Evolutionary conservation across 2,329 filamentous ascomycete species (phyloP).

Genomic region (Septoria petroselini): DNA sequence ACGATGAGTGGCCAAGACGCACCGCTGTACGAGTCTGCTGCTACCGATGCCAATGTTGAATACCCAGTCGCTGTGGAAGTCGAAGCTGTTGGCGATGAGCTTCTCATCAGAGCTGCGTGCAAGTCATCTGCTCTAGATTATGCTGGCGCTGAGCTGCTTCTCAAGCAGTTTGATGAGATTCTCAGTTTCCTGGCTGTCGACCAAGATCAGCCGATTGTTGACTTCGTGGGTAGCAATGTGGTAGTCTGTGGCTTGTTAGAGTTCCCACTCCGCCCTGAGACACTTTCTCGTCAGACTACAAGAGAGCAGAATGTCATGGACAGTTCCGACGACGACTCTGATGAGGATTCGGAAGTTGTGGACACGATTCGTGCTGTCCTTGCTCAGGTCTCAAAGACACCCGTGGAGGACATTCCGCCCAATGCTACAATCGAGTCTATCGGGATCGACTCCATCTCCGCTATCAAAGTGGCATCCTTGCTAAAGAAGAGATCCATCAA

Average conservation of each 20-base stretch:
- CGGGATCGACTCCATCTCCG: conserved; percentile 86
- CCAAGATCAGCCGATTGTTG: conserved; percentile 53
- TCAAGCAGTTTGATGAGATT: conserved; percentile 59
- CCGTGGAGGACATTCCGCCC: conserved; percentile 53
- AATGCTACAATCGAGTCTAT: conserved; percentile 73
- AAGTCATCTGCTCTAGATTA: conserved; percentile 55
- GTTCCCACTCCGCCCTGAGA: conserved; percentile 36
- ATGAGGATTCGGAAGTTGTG: conserved; percentile 8
- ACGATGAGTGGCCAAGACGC: conserved; percentile 18
- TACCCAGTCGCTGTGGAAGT: conserved; percentile 82
- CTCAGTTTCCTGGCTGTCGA: conserved; percentile 55
- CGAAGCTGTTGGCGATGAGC: conserved; percentile 55
- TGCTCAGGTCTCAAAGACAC: conserved; percentile 58
- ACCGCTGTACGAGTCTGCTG: conserved; percentile 60
- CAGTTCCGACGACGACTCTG: conserved; percentile 1
- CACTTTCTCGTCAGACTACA: conserved; percentile 16
- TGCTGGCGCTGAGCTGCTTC: conserved; percentile 49
- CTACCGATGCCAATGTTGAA: conserved; percentile 66
- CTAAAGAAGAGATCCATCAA: conserved; percentile 62
- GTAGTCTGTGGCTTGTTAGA: conserved; percentile 64
- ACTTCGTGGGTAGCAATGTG: conserved; percentile 51
- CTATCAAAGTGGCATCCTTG: conserved; percentile 75
- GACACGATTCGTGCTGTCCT: conserved; percentile 47
- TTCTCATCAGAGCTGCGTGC: conserved; percentile 72
- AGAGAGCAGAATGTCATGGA: conserved; percentile 7